phyloP scores from a whole-genome alignment of 106 monocot genomes.

The Agapanthus africanus region DNA sequence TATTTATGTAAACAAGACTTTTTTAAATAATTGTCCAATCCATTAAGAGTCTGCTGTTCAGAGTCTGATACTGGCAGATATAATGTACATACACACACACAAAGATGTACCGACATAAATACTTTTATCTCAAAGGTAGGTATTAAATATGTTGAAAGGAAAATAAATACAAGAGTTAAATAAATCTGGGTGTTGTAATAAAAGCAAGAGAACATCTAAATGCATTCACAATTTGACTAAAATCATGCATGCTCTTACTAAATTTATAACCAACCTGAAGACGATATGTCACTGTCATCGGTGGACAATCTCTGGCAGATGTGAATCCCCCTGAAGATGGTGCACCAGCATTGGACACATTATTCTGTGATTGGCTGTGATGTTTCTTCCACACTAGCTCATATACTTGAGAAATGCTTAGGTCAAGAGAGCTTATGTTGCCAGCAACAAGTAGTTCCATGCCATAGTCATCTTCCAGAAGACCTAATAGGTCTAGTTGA shows the following conservation, averaged over 20 bases:
- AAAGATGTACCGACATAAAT: background rate
- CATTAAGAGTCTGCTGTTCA: too few relatives aligned
- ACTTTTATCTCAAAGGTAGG: background rate
- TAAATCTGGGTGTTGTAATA: background rate
- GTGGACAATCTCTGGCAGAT: constrained; percentile 63
- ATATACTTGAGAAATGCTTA: constrained; percentile 95
- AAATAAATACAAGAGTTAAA: background rate
- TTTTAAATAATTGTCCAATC: too few relatives aligned
- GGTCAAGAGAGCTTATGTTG: constrained; percentile 94
- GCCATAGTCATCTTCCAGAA: constrained; percentile 91
- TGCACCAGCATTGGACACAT: constrained; percentile 35
- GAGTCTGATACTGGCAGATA: background rate
- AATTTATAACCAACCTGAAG: constrained; percentile 71
- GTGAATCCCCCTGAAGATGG: constrained; percentile 45
- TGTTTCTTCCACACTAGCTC: constrained; percentile 98
- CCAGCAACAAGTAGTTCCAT: constrained; percentile 98
- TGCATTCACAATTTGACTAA: background rate
- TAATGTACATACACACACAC: background rate
- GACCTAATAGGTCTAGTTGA: constrained; percentile 86
- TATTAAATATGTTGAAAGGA: background rate
- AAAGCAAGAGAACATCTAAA: background rate
- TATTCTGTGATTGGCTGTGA: constrained; percentile 55
- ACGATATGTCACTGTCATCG: constrained; percentile 95
- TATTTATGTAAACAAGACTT: too few relatives aligned
- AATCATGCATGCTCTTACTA: background rate